Base-by-base conservation (phyloP, 768 basidiomycete genomes). In the Leccinum longicurvipes region DNA sequence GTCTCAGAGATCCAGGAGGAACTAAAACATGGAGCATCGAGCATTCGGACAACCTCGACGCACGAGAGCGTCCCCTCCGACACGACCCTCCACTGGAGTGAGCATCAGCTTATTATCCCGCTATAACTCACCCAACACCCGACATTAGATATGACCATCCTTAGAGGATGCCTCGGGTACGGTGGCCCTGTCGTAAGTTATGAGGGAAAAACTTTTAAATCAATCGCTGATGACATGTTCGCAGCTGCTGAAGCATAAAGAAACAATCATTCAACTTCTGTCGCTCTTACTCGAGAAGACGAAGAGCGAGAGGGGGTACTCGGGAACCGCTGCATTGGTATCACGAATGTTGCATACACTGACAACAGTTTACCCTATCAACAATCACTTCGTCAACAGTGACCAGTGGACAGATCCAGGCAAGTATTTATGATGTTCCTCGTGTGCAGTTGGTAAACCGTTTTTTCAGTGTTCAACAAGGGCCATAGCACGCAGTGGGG, bases 11-110 rank as follows among this genome's bases (percentile, higher is more conserved):
- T 97, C 50, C 80, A 87, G 59, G 84, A 86, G 46, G 96, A 98
- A 71, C 72, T 98, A 51, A 90, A 84, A 64, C 86, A 92, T 60
- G 96, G 96, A 8, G 94, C 96, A 2, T 93, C 92, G 25, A 90
- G 88, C 59, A 77, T 87, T 29, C 78, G 93, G 44, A 93, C 89
- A 19, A 93, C 91, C 3, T 89, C 87, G 1, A 80, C 81, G 5
- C 83, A 87, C 60, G 78, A 82, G 32, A 84, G 87, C 10, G 79
- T 89, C 3, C 86, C 91, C 7, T 90, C 89, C 3, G 91, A 93
- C 62, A 92, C 91, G 6, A 93, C 92, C 7, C 75, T 98, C 51
- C 94, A 97, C 68, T 97, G 94, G 91, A 94, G 91, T 92, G 64
- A 73, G 85, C 45, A 49, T 44, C 63, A 51, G 29, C 29, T 44